Evolutionary conservation across 306 rosid species (phyloP).

Genomic region (Comarum palustre): DNA sequence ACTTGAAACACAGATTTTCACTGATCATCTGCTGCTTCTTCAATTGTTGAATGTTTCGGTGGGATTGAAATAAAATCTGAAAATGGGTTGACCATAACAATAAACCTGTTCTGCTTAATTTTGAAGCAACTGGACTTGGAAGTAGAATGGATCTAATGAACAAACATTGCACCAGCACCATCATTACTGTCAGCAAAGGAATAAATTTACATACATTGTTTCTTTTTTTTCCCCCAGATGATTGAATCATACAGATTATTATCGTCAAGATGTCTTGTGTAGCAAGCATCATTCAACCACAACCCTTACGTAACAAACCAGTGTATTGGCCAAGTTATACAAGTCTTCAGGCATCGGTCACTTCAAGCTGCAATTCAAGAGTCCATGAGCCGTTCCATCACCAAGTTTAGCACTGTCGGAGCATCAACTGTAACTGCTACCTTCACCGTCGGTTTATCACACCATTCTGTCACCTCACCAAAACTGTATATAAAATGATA

Average conservation of each 20-base stretch:
- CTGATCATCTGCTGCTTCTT: no score
- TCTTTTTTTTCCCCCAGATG: background rate
- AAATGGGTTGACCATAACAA: no score
- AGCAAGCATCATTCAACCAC: background rate
- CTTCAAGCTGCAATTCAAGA: constrained; percentile 18
- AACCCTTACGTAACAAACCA: background rate
- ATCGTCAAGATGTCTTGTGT: background rate
- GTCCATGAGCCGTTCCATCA: constrained; percentile 76
- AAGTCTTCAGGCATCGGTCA: background rate
- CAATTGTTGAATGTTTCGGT: no score
- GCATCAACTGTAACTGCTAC: constrained; percentile 95
- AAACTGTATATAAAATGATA: background rate
- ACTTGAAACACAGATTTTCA: no score
- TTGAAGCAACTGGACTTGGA: background rate
- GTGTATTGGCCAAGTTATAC: background rate
- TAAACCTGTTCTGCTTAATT: no score
- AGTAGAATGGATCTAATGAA: background rate
- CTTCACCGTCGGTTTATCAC: constrained; percentile 68
- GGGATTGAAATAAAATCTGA: no score
- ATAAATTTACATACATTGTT: background rate
- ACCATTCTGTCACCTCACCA: constrained; percentile 82
- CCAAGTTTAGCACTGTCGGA: constrained; percentile 48
- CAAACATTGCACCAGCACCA: background rate
- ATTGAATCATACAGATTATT: background rate
- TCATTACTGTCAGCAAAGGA: background rate